A percentile compares a stretch with the other conserved stretches of the same genome.
phyloP scores from a whole-genome alignment of 441 rosid species.

The Pelargonium cotyledonis region DNA sequence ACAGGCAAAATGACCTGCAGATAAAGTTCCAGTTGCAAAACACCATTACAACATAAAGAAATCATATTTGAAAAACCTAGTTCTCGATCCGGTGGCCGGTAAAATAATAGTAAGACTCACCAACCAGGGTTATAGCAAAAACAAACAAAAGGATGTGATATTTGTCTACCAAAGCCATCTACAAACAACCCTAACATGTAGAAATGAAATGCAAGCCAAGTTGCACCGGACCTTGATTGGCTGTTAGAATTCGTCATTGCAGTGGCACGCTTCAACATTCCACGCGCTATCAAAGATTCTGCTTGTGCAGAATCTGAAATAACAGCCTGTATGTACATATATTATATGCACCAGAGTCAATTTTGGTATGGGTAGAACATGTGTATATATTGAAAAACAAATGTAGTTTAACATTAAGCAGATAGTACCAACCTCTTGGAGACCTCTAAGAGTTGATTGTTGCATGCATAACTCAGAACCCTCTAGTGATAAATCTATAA shows the following conservation, averaged over 20 bases:
- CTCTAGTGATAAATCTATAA: slow-evolving; percentile 57
- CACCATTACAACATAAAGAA: not conserved
- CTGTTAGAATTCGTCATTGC: slow-evolving; percentile 75
- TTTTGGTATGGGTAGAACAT: slow-evolving; percentile 15
- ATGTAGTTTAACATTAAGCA: not conserved
- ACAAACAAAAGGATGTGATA: not conserved
- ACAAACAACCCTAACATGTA: not conserved
- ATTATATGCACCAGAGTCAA: slow-evolving; percentile 14
- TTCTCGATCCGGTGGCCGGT: not conserved
- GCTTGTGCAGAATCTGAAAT: slow-evolving; percentile 51
- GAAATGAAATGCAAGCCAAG: not conserved
- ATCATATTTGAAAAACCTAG: not conserved
- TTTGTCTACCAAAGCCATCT: not conserved
- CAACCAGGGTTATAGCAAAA: not conserved
- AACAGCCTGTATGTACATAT: slow-evolving; percentile 38
- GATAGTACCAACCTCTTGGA: slow-evolving; percentile 48
- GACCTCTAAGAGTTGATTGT: slow-evolving; percentile 63
- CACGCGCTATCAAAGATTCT: slow-evolving; percentile 58
- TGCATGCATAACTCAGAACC: slow-evolving; percentile 60
- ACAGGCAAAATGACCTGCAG: not conserved
- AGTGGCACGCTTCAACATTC: slow-evolving; percentile 78
- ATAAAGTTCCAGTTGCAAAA: not conserved
- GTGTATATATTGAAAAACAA: not conserved
- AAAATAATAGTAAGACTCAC: not conserved
- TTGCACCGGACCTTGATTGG: slow-evolving; percentile 61